Base-by-base conservation (phyloP, 2,329 filamentous ascomycete species). In the Pestalotiopsis sp. region DNA sequence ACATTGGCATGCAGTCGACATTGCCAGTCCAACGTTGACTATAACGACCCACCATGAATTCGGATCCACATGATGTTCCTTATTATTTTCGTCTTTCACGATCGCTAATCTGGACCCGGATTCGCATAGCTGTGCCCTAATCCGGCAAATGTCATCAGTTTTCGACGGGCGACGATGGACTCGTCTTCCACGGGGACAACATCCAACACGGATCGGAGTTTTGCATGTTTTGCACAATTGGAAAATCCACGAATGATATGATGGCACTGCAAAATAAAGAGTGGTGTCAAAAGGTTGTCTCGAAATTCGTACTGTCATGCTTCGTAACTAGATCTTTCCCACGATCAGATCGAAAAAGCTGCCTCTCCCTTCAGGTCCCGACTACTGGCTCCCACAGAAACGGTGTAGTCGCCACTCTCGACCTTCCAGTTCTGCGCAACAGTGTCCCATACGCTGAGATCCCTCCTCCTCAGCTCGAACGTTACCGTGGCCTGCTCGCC, bases 381-480 rank as follows among this genome's bases (percentile, higher is more conserved):
- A 31, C 87, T 87, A 70, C 87, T 88, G 72, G 87, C 83, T 0
- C 90, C 90, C 25, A 92, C 79, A 74, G 86, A 86, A 68, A 92
- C 77, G 14, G 82, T 83, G 52, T 87, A 86, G 3, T 84, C 79
- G 6, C 86, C 79, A 0, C 81, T 83, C 2, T 76, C 77, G 70
- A 87, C 84, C 72, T 82, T 83, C 85, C 87, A 91, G 72, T 89
- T 87, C 78, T 89, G 87, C 59, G 78, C 79, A 9, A 76, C 78
- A 1, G 85, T 82, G 74, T 90, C 86, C 88, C 88, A 91, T 58
- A 87, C 88, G 45, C 45, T 90, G 71, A 92, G 72, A 68, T 91
- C 90, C 66, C 87, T 83, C 49, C 90, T 82, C 3, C 86, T 89
- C n/a, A 91, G 73, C n/a, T 83, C 77, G 70, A 92, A 82, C 25